Evolutionary conservation across 2,329 filamentous ascomycete species (phyloP), one percentile per base, ranked within the genome.

Genomic region (Aspergillus ruber): DNA sequence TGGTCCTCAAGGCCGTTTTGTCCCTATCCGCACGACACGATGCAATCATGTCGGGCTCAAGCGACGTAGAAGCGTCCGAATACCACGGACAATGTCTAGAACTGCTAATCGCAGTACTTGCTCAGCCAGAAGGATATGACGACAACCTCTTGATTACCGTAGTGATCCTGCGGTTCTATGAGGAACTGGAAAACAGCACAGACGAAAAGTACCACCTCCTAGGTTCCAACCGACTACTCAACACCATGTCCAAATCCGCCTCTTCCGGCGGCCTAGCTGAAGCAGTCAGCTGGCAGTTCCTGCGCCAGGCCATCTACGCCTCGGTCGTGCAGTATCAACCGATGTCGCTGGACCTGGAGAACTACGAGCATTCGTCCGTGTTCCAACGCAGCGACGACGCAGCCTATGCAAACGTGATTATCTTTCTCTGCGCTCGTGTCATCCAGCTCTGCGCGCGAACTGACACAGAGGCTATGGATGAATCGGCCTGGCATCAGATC

Each of bases 151-250:
- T 78, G 0, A 67, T 74, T 1, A 72, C 74, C 0, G 74, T 78
- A 0, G 75, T 77, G 7, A 67, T 77, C 5, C 57, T 77, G 17
- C 68, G 75, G 0, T 63, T 76, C 4, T 75, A 77, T 45, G 75
- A 77, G 54, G 75, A 77, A 55, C 49, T 68, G 45, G 62, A 64
- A 32, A 53, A 54, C 15, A 54, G 41, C 1, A 57, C 57, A 3
- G 68, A 71, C 23, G 59, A 67, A 18, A 60, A 65, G 41, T 63
- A 64, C 18, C 70, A 72, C 42, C 59, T 70, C 5, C 52, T 68
- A 8, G 70, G 69, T 1, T 69, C 68, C 1, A 70, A 64, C 27
- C 60, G 65, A 5, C 57, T 72, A 1, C 60, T 72, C 15, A 68
- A 68, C 7, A 60, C 64, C 1, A 66, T 71, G 49, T 65, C 68